Evolutionary conservation across 495 filamentous ascomycete species (phyloP), one percentile per base, ranked within the genome.

Genomic region (Neurospora cerealis): DNA sequence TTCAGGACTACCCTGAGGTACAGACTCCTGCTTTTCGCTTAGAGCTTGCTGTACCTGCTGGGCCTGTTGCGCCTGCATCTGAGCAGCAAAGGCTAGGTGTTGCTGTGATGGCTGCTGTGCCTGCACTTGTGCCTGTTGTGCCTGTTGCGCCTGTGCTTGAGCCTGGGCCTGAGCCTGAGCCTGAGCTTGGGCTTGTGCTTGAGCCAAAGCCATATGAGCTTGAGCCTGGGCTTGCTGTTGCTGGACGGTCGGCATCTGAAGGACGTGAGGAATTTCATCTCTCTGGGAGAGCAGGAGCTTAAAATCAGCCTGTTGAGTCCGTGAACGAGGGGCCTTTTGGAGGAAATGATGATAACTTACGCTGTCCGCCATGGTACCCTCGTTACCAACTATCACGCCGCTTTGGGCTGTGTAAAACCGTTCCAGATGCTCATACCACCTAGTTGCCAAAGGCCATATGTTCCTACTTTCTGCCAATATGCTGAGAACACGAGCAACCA

Each of bases 301-400:
- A 42, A 36, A 8, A 38, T 69, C n/a, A 39, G 28, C 9, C 1
- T 19, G 34, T 19, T 24, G 38, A 40, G 0, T 19, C n/a, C 32
- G 21, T 24, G 69, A 41, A 46, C 48, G 17, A 24, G 17, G 32
- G 21, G 4, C 24, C 54, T 38, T 28, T 34, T 39, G n/a, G 17
- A 15, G 28, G 21, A 39, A 44, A 62, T 36, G 3, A 42, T 24
- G 38, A 37, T 48, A 37, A 75, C 82, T 76, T 77, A 85, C 84
- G 72, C 84, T 85, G 44, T 86, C 85, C 8, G 82, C 84, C 84
- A 86, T 86, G 28, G 83, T 82, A 44, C 82, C 81, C 69, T 86
- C 80, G 28, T 79, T 77, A 13, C 71, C 79, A 21, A 75, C 76
- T 21, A 74, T 73, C 69, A 81, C 77, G 13, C 78, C 81, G 44